Conservation (phyloP, 192 early-diverging fungal genomes). For the Coemansia sp. region DNA sequence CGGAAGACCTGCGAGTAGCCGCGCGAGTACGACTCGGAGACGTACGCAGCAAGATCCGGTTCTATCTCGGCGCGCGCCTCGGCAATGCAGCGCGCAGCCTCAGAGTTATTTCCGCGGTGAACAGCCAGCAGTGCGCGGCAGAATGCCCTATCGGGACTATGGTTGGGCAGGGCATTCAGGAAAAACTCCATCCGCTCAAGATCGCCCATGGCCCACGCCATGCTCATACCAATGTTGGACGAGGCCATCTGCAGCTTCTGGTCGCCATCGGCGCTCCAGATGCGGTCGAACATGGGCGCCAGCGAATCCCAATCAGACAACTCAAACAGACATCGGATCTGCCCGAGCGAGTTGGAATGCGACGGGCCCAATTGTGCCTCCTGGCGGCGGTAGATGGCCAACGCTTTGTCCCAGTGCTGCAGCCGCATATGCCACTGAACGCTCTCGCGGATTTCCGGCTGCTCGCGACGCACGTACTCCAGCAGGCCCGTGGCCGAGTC, state of each 20-base stretch:
- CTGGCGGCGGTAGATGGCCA: conserved; percentile 77
- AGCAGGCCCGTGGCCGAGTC: conserved; percentile 96
- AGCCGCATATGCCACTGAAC: conserved; percentile 94
- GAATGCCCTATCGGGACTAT: conserved; percentile 68
- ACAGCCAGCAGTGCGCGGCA: conserved; percentile 86
- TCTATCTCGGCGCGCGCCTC: conserved; percentile 83
- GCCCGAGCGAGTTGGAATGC: conserved; percentile 65
- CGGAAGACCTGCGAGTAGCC: conserved; percentile 86
- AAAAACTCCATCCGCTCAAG: conserved; percentile 93
- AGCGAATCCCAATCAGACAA: conserved; percentile 92
- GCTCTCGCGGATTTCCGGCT: conserved; percentile 77
- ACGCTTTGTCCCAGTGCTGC: conserved; percentile 90
- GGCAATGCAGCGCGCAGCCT: conserved; percentile 76
- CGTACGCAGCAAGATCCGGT: conserved; percentile 81
- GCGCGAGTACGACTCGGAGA: conserved; percentile 93
- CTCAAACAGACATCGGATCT: conserved; percentile 91
- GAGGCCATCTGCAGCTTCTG: conserved; percentile 68
- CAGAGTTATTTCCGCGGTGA: conserved; percentile 71
- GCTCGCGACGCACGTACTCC: conserved; percentile 77
- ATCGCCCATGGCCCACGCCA: conserved; percentile 89
- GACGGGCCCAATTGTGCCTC: conserved; percentile 51
- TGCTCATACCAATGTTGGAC: conserved; percentile 87
- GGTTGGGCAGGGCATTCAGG: conserved; percentile 75
- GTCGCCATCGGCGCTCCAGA: conserved; percentile 61
- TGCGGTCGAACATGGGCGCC: conserved; percentile 72